These are phyloP conservation scores for Trichoderma citrinoviride DNA, from an alignment of 2,329 filamentous ascomycete species.

Conservation along the genomic window DNA sequence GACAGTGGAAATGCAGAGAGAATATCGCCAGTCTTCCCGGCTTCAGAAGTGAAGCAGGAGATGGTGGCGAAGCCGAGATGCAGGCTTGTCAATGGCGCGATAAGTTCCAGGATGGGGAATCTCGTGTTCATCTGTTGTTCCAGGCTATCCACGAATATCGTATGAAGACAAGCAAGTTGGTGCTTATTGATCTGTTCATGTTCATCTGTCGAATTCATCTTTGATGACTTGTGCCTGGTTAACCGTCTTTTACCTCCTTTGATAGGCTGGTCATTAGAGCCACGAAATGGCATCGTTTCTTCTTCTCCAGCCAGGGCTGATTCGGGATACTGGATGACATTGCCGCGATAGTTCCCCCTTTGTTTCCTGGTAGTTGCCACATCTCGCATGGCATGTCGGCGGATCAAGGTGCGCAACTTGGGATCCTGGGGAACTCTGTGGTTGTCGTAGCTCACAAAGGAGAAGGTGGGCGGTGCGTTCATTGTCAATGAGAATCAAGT, in stretches of 20 bases:
- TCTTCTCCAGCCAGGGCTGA: neutral
- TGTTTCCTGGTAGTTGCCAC: conserved; percentile 1
- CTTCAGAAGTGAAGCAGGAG: neutral
- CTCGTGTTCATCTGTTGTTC: neutral
- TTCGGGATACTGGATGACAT: neutral
- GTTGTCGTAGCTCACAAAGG: conserved; percentile 11
- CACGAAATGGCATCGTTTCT: neutral
- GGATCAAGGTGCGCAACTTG: conserved; percentile 2
- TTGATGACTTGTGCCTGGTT: neutral
- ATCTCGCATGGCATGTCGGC: conserved; percentile 1
- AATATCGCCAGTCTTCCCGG: neutral
- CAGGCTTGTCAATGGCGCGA: neutral
- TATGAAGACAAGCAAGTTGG: neutral
- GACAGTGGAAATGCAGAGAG: neutral
- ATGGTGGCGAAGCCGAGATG: neutral
- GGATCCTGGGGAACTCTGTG: conserved; percentile 8
- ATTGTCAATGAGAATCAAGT: neutral
- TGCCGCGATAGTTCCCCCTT: conserved; percentile 2
- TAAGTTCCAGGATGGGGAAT: neutral
- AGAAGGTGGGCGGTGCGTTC: neutral
- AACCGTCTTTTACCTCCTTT: neutral
- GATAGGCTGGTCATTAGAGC: neutral
- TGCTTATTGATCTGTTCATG: neutral
- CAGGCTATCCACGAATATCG: neutral
- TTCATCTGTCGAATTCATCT: neutral